Conservation (phyloP, 345 rosid species). For the Odontarrhena argentea region DNA sequence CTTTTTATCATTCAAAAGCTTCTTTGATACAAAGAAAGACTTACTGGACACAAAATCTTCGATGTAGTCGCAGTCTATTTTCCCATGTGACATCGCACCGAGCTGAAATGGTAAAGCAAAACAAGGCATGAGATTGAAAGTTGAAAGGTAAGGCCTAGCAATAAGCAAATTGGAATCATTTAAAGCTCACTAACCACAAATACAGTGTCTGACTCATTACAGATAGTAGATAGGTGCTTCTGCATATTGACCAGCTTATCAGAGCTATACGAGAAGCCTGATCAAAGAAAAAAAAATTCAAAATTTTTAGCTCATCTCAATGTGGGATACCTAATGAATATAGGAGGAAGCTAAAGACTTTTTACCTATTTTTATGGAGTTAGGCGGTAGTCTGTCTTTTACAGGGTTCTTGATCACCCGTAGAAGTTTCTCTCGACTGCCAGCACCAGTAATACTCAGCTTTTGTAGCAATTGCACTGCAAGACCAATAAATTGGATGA, state of each 20-base stretch:
- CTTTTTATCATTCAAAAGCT: not conserved
- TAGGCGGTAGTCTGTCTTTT: constrained; percentile 59
- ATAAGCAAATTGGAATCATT: not conserved
- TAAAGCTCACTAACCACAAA: constrained; percentile 71
- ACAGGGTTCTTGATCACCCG: constrained; percentile 81
- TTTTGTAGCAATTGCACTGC: constrained; percentile 91
- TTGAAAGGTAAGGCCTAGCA: not conserved
- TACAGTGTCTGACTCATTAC: constrained; percentile 61
- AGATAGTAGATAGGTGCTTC: constrained; percentile 56
- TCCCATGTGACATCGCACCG: constrained; percentile 95
- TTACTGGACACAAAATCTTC: constrained; percentile 72
- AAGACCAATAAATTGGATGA: constrained; percentile 29
- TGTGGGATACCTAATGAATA: not conserved
- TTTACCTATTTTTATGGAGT: constrained; percentile 70
- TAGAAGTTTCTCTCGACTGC: constrained; percentile 80
- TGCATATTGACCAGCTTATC: constrained; percentile 66
- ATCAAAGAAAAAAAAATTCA: constrained; percentile 18
- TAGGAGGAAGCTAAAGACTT: not conserved
- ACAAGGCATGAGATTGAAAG: not conserved
- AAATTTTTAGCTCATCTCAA: not conserved
- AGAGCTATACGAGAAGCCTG: constrained; percentile 88
- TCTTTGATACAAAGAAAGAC: constrained; percentile 13
- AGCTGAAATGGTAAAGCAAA: constrained; percentile 45
- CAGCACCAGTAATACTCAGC: constrained; percentile 70
- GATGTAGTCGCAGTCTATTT: constrained; percentile 55